Percentiles rank a stretch among this genome's conserved stretches.
Conservation (phyloP, 2,329 filamentous ascomycete species). For the Pseudogymnoascus sp. region DNA sequence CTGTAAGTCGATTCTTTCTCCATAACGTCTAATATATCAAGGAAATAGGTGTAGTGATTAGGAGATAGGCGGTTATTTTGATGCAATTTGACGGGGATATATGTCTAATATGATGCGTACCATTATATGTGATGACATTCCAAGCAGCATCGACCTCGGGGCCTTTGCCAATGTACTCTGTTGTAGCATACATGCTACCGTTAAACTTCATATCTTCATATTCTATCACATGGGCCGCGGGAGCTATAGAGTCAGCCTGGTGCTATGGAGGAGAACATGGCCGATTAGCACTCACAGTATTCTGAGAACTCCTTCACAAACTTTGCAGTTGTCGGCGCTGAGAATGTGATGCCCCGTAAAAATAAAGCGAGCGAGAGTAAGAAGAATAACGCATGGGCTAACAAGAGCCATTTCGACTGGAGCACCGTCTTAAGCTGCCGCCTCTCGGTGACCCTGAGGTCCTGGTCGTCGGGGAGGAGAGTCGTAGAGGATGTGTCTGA, state of each 20-base stretch:
- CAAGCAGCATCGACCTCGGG: constrained; percentile 49
- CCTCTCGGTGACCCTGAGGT: background rate
- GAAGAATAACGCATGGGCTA: constrained; percentile 13
- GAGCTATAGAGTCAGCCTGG: constrained; percentile 30
- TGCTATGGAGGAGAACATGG: background rate
- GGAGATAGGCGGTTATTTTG: constrained; percentile 19
- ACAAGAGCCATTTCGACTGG: constrained; percentile 13
- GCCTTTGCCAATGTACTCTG: constrained; percentile 46
- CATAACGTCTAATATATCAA: constrained; percentile 11
- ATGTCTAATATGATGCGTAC: constrained; percentile 20
- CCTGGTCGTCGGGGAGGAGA: background rate
- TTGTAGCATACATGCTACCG: constrained; percentile 33
- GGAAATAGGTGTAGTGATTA: background rate
- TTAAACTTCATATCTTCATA: constrained; percentile 44
- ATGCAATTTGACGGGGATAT: background rate
- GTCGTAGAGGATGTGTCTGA: background rate
- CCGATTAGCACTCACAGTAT: constrained; percentile 33
- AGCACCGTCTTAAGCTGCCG: background rate
- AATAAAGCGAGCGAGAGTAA: constrained; percentile 5
- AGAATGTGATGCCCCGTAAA: background rate
- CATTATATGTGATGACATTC: constrained; percentile 43
- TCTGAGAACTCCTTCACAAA: constrained; percentile 35
- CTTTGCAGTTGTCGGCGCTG: constrained; percentile 20
- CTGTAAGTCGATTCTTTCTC: no score
- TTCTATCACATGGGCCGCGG: constrained; percentile 37